phyloP scores from a whole-genome alignment of 352 stramenopile genomes.

The Thraustochytrium sp. region DNA sequence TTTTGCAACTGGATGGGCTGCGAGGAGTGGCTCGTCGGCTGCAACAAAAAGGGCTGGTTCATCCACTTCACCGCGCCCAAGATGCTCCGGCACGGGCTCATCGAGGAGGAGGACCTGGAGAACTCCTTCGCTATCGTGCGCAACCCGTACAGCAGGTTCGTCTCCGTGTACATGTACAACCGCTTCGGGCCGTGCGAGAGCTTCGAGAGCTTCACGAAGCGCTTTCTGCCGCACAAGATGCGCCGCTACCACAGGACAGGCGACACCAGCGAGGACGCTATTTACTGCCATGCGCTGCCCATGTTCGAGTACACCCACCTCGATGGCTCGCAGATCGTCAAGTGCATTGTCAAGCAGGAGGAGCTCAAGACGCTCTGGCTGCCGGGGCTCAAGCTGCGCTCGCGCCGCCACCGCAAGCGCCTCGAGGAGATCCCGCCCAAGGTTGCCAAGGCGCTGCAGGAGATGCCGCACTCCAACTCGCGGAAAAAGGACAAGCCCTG shows the following conservation, averaged over 20 bases:
- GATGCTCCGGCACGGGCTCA: conserved; percentile 53
- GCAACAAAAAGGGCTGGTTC: conserved; percentile 54
- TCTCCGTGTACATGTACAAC: conserved; percentile 58
- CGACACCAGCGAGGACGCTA: conserved; percentile 56
- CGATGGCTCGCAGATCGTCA: conserved; percentile 53
- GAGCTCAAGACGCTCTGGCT: conserved; percentile 50
- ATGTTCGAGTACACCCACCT: conserved; percentile 55
- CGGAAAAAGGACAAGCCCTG: conserved; percentile 51
- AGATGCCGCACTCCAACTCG: conserved; percentile 56
- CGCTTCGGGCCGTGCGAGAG: conserved; percentile 50
- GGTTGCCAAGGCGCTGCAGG: conserved; percentile 51
- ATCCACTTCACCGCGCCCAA: conserved; percentile 56
- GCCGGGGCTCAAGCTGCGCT: conserved; percentile 43
- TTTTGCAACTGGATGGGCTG: conserved; percentile 49
- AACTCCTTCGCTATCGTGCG: conserved; percentile 55
- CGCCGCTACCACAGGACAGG: conserved; percentile 49
- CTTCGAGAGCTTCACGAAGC: conserved; percentile 51
- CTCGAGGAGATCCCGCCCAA: conserved; percentile 50
- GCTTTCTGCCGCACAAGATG: conserved; percentile 52
- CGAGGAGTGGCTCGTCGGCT: conserved; percentile 53
- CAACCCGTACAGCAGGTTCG: conserved; percentile 56
- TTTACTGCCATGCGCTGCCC: conserved; percentile 54
- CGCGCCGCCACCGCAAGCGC: conserved; percentile 46
- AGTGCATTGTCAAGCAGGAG: conserved; percentile 56
- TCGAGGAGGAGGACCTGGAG: conserved; percentile 50